phyloP scores from a whole-genome alignment of 2,329 filamentous ascomycete genomes.

The Beauveria pseudobassiana region DNA sequence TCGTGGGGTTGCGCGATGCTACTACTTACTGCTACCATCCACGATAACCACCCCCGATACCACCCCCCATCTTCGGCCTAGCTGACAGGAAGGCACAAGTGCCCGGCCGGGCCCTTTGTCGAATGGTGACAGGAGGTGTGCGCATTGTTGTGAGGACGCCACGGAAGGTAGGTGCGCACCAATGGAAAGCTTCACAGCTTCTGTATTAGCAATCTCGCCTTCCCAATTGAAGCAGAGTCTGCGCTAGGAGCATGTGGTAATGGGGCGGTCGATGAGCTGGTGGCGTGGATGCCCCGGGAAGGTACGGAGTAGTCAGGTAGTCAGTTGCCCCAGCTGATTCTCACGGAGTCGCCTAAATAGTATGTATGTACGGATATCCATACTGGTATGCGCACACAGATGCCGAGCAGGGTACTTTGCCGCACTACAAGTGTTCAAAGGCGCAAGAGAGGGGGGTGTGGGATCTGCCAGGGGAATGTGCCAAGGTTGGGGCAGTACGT shows the following conservation, averaged over 20 bases:
- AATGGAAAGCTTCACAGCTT: neutral
- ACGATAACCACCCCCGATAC: neutral
- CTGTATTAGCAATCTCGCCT: neutral
- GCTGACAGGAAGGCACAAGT: neutral
- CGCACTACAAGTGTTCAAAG: too few species aligned
- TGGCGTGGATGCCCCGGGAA: neutral
- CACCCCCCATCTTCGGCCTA: neutral
- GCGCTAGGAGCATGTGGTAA: neutral
- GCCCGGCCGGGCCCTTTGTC: slow-evolving; percentile 1
- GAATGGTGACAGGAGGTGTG: neutral
- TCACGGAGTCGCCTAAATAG: neutral
- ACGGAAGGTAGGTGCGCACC: neutral
- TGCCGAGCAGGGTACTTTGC: too few species aligned
- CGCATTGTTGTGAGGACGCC: neutral
- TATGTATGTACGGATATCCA: too few species aligned
- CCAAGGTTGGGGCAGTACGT: too few species aligned
- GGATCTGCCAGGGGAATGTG: too few species aligned
- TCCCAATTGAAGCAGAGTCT: neutral
- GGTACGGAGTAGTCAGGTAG: too few species aligned
- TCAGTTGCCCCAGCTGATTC: slow-evolving; percentile 5
- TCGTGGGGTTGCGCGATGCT: neutral
- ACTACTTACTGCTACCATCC: neutral
- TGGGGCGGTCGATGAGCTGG: neutral
- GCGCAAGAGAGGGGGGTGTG: too few species aligned
- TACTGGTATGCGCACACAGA: too few species aligned